A percentile compares a stretch with the other conserved stretches of the same genome.
Evolutionary conservation across 169 alveolate genomes (phyloP).

Genomic region (Babesia caballi): DNA sequence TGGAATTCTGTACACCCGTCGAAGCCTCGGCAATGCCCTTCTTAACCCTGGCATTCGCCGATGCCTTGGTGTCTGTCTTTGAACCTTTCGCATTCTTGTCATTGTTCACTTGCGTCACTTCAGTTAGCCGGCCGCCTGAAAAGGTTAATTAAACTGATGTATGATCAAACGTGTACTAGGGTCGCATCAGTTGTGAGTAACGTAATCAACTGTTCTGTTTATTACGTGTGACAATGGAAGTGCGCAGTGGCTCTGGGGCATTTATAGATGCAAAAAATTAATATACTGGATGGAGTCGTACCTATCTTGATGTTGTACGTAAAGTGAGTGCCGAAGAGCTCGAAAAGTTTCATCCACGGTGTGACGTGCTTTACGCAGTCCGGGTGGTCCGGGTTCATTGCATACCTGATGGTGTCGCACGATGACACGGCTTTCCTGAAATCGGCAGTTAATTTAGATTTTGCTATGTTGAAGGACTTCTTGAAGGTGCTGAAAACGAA

Average conservation of each 20-base stretch:
- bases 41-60: neutral
- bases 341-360: constrained; percentile 63
- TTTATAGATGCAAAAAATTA: neutral
- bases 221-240: neutral
- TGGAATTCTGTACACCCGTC: neutral
- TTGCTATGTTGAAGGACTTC: constrained; percentile 65
- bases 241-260: no score
- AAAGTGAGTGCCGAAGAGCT: constrained; percentile 60
- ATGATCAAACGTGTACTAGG: neutral
- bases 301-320: constrained; percentile 55
- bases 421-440: constrained; percentile 55
- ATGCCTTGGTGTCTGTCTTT: neutral
- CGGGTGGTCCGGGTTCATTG: constrained; percentile 37
- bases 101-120: constrained; percentile 14
- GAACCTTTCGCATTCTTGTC: neutral
- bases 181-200: neutral
- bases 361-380: constrained; percentile 33
- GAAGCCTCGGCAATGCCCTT: neutral
- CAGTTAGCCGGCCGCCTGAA: constrained; percentile 46
- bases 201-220: neutral
- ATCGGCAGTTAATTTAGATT: constrained; percentile 29
- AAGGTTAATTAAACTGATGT: no score
- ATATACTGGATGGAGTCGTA: neutral
- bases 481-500: constrained; percentile 48
- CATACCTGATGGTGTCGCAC: constrained; percentile 51